Conservation (phyloP, 2,329 filamentous ascomycete genomes). For the Exophiala sp. region DNA sequence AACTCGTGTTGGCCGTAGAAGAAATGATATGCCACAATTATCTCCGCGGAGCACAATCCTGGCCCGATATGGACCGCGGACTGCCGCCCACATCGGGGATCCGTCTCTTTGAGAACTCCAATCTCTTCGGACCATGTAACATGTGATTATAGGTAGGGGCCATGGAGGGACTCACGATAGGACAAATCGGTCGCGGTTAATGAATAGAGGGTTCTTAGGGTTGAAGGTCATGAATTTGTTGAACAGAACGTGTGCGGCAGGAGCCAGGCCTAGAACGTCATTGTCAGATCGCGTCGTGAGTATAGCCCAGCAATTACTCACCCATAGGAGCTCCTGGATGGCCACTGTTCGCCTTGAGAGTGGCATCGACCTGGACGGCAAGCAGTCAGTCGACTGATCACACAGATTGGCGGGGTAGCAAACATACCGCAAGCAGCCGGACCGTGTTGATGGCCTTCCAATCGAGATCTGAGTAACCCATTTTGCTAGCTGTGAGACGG, state of each 20-base stretch:
- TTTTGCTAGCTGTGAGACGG: constrained; percentile 44
- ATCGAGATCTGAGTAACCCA: constrained; percentile 86
- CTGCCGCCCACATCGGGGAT: not conserved
- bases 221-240: constrained; percentile 99
- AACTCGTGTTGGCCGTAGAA: not conserved
- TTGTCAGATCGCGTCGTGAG: not conserved
- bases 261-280: constrained; percentile 63
- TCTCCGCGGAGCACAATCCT: not conserved
- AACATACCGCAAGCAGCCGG: constrained; percentile 85
- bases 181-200: constrained; percentile 97
- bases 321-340: constrained; percentile 96
- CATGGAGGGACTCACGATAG: constrained; percentile 73
- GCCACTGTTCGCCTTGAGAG: constrained; percentile 89
- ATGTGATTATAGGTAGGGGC: not conserved
- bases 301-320: constrained; percentile 5
- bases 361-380: constrained; percentile 80
- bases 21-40: not conserved
- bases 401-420: constrained; percentile 24
- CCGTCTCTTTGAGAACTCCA: not conserved
- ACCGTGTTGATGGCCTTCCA: constrained; percentile 96
- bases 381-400: constrained; percentile 11
- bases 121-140: constrained; percentile 3
- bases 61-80: not conserved
- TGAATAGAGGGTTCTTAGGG: constrained; percentile 95
- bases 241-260: constrained; percentile 91